Conservation (phyloP, 257 asterid species). For the Nicotiana undulata region DNA sequence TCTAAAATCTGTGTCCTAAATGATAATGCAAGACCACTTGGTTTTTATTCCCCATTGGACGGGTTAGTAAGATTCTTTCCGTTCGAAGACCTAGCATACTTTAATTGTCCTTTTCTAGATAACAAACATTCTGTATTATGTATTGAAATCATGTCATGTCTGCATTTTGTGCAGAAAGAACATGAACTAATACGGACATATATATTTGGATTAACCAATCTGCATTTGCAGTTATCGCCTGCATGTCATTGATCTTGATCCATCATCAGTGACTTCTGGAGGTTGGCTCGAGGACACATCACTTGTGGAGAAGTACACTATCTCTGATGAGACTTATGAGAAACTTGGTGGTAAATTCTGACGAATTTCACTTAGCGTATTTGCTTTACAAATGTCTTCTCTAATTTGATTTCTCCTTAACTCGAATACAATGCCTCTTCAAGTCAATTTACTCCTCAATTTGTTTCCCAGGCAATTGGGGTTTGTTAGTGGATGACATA, state of each 20-base stretch:
- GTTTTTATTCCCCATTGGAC: slow-evolving; percentile 81
- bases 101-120: not conserved
- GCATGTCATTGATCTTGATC: slow-evolving; percentile 82
- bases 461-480: not conserved
- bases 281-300: slow-evolving; percentile 99
- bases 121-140: not conserved
- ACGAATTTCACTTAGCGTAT: not conserved
- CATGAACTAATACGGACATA: not conserved
- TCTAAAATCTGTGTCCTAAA: slow-evolving; percentile 53
- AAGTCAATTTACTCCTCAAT: not conserved
- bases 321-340: slow-evolving; percentile 84
- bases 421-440: not conserved
- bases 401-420: not conserved
- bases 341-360: slow-evolving; percentile 63
- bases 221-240: slow-evolving; percentile 52
- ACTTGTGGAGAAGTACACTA: slow-evolving; percentile 88
- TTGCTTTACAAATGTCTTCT: not conserved
- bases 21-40: slow-evolving; percentile 59
- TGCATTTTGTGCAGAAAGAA: not conserved
- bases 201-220: not conserved
- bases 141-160: not conserved
- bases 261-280: slow-evolving; percentile 88
- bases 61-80: slow-evolving; percentile 41
- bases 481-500: not conserved
- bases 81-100: not conserved